These are phyloP conservation scores for Alloascoidea hylecoeti DNA, from an alignment of 805 yeast genomes.

Conservation along the genomic window DNA sequence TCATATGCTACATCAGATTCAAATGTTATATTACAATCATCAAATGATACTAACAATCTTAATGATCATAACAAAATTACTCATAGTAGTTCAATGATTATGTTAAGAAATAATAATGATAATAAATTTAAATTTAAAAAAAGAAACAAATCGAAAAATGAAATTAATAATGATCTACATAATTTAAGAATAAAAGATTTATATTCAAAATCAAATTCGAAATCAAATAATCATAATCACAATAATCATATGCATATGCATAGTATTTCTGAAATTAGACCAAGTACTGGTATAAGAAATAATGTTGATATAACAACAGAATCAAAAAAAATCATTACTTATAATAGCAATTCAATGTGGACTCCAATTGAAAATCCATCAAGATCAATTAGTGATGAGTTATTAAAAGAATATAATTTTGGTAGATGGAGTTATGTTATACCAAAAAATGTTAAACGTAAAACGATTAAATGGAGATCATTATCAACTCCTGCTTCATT, in stretches of 20 bases:
- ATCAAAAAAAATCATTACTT: too few relatives aligned
- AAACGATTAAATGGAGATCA: conserved; percentile 83
- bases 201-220: not conserved
- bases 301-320: too few relatives aligned
- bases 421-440: conserved; percentile 91
- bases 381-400: conserved; percentile 37
- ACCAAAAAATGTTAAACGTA: conserved; percentile 53
- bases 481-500: conserved; percentile 86
- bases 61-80: not conserved
- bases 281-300: not conserved
- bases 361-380: conserved; percentile 69
- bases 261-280: not conserved
- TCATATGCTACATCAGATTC: not conserved
- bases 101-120: not conserved
- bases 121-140: too few relatives aligned
- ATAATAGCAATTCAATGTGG: conserved; percentile 29
- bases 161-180: too few relatives aligned
- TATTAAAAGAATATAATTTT: conserved; percentile 41
- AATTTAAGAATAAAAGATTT: too few relatives aligned
- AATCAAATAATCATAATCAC: too few relatives aligned
- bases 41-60: not conserved
- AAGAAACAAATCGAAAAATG: not conserved
- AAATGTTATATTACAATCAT: not conserved
- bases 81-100: not conserved
- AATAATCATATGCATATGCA: too few relatives aligned